Evolutionary conservation across 345 rosid genomes (phyloP).

Genomic region (Syzygium aqueum): DNA sequence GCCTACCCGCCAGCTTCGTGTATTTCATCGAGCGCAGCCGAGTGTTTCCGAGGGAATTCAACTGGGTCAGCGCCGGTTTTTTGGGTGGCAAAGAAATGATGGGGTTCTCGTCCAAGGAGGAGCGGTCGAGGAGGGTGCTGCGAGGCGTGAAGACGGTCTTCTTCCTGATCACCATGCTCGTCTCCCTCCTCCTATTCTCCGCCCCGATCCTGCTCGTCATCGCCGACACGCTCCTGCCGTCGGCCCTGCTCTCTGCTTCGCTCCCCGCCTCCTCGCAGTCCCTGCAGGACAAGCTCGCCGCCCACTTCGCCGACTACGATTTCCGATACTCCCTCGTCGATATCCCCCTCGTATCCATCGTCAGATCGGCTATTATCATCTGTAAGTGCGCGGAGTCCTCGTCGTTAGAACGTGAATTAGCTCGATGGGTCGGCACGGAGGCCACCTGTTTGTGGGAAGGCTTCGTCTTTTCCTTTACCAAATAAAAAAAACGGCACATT

Average conservation of each 20-base stretch:
- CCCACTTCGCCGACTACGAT: slow-evolving; percentile 40
- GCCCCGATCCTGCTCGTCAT: slow-evolving; percentile 72
- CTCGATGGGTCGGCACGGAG: neutral
- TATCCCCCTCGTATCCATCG: slow-evolving; percentile 65
- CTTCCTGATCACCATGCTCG: slow-evolving; percentile 56
- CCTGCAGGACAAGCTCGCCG: slow-evolving; percentile 2
- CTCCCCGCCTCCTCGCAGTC: slow-evolving; percentile 25
- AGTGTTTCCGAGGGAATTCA: neutral
- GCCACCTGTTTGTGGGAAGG: neutral
- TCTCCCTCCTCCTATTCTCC: slow-evolving; percentile 75
- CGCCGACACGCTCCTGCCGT: slow-evolving; percentile 75
- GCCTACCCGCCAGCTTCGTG: neutral
- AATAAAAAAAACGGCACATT: neutral
- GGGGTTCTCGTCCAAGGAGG: slow-evolving; percentile 68
- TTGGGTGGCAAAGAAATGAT: slow-evolving; percentile 8
- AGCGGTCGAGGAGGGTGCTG: slow-evolving; percentile 26
- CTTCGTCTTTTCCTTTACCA: neutral
- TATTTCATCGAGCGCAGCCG: neutral
- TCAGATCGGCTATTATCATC: slow-evolving; percentile 75
- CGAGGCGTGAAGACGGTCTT: slow-evolving; percentile 68
- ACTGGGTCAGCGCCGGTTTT: neutral
- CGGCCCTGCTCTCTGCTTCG: slow-evolving; percentile 66
- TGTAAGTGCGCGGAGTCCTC: slow-evolving; percentile 35
- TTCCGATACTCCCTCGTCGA: slow-evolving; percentile 80
- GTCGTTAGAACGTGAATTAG: neutral